Percentiles rank a stretch among this genome's conserved stretches.
These are phyloP conservation scores for Coemansia sp. DNA, from an alignment of 192 early-diverging fungal species.

Conservation along the genomic window DNA sequence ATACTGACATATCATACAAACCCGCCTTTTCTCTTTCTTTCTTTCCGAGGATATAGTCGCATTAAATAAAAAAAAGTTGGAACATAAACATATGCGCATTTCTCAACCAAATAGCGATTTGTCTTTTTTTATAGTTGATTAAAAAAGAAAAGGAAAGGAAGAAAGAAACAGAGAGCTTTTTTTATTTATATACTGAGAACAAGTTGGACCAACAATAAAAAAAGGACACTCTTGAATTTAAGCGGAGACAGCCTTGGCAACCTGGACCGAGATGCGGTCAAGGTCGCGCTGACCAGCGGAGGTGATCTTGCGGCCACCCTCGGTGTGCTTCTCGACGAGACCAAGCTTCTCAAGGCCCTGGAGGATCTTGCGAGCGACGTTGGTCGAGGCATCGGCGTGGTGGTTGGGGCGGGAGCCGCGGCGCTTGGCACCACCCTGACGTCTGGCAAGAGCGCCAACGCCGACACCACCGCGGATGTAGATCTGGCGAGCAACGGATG, in stretches of 20 bases:
- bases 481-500: constrained; percentile 95
- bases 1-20: no score
- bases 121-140: no score
- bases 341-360: constrained; percentile 99
- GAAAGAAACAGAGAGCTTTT: neutral
- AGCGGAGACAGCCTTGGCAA: constrained; percentile 52
- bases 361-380: constrained; percentile 91
- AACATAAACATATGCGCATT: no score
- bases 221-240: neutral
- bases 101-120: no score
- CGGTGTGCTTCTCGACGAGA: constrained; percentile 89
- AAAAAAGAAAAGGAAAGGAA: neutral
- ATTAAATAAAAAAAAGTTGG: no score
- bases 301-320: constrained; percentile 92
- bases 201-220: neutral
- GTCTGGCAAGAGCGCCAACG: constrained; percentile 91
- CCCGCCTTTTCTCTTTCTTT: neutral
- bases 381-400: constrained; percentile 82
- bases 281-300: constrained; percentile 97
- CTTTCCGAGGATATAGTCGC: no score
- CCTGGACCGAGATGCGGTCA: constrained; percentile 88
- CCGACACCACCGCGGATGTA: constrained; percentile 90
- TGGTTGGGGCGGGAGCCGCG: constrained; percentile 93
- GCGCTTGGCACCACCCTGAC: constrained; percentile 89
- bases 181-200: constrained; percentile 8